These are phyloP conservation scores for Lentithecium fluviatile DNA, from an alignment of 495 filamentous ascomycete species.

Conservation along the genomic window DNA sequence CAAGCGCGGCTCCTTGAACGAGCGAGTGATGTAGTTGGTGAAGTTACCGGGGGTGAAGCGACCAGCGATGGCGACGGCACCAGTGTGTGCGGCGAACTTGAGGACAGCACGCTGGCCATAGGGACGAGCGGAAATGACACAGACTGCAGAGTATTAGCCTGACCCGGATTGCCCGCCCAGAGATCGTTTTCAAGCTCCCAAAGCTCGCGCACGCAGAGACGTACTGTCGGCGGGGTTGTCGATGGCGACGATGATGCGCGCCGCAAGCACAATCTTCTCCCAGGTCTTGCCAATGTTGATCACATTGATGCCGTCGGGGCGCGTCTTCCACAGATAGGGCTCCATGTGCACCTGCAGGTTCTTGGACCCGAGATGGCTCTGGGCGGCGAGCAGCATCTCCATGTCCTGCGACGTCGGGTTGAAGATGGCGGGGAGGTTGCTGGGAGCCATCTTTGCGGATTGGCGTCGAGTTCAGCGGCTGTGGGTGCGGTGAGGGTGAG, in stretches of 20 bases:
- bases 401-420: conserved; percentile 85
- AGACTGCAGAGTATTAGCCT: conserved; percentile 49
- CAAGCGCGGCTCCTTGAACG: conserved; percentile 99
- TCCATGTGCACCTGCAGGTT: conserved; percentile 99
- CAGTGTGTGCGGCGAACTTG: conserved; percentile 97
- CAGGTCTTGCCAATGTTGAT: conserved; percentile 99
- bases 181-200: not conserved
- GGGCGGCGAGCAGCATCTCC: conserved; percentile 97
- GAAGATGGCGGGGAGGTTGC: conserved; percentile 87
- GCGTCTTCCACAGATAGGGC: conserved; percentile 99
- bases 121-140: conserved; percentile 98
- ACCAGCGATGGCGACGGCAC: conserved; percentile 95
- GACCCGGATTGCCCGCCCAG: not conserved
- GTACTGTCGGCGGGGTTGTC: conserved; percentile 93
- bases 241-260: conserved; percentile 96
- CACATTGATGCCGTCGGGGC: conserved; percentile 95
- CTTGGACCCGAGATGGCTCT: conserved; percentile 96
- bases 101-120: conserved; percentile 99
- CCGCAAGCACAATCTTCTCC: conserved; percentile 99
- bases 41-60: conserved; percentile 99
- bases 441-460: conserved; percentile 83
- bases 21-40: conserved; percentile 99
- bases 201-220: not conserved
- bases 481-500: conserved; percentile 34
- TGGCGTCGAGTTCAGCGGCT: conserved; percentile 50